Percentiles rank a stretch among this genome's conserved stretches.
Conservation (phyloP, 306 rosid genomes). For the Vicia sativa region DNA sequence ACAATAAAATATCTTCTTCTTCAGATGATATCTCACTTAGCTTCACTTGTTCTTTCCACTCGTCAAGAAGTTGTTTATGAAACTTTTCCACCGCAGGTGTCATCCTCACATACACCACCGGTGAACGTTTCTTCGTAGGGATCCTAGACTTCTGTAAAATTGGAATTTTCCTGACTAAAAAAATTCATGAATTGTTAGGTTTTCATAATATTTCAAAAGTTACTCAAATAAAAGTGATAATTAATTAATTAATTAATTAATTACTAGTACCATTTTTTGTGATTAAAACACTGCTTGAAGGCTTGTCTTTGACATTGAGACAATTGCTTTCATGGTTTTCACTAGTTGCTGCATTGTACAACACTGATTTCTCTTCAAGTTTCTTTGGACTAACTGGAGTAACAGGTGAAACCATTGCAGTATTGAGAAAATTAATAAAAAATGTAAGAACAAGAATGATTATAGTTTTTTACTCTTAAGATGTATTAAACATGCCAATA, state of each 20-base stretch:
- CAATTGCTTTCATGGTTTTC: not conserved
- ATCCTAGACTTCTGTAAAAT: not conserved
- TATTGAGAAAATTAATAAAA: not conserved
- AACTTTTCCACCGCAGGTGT: slow-evolving; percentile 8
- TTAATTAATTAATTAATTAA: not conserved
- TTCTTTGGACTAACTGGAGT: not conserved
- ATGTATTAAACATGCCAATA: not conserved
- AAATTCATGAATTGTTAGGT: not conserved
- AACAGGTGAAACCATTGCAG: not conserved
- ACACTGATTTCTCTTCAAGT: not conserved
- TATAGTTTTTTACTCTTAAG: not conserved
- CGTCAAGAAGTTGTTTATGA: not conserved
- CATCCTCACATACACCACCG: not conserved
- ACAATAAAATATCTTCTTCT: slow-evolving; percentile 16
- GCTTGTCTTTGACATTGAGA: not conserved
- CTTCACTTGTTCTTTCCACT: not conserved
- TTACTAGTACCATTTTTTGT: not conserved
- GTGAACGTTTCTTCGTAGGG: slow-evolving; percentile 34
- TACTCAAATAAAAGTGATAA: not conserved
- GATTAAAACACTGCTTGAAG: not conserved
- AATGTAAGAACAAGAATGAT: not conserved
- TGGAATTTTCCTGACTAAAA: not conserved
- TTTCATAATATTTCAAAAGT: not conserved
- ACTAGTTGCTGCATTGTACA: not conserved
- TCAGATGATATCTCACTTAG: not conserved